Conservation (phyloP, 1,284 basidiomycete genomes). For the Ceratobasidium sp. region DNA sequence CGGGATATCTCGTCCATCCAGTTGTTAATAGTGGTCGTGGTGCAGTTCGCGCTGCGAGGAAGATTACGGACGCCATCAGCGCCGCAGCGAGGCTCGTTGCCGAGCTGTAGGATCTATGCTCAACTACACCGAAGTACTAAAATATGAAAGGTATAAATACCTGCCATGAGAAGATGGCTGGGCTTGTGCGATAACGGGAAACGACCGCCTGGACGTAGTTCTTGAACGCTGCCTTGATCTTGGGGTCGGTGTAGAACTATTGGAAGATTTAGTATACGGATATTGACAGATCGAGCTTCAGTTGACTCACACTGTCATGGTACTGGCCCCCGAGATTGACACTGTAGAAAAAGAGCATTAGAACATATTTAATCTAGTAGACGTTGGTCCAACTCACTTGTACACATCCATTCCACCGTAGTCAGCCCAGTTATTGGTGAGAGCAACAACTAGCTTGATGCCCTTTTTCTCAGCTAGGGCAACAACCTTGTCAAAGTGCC, state of each 20-base stretch:
- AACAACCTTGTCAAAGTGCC: constrained; percentile 53
- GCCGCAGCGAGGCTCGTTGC: constrained; percentile 45
- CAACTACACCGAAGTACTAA: background rate
- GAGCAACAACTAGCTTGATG: constrained; percentile 51
- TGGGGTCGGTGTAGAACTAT: constrained; percentile 44
- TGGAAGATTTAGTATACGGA: background rate
- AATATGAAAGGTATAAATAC: background rate
- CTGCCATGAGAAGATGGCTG: constrained; percentile 46
- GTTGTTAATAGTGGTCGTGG: constrained; percentile 10
- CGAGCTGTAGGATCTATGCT: constrained; percentile 4
- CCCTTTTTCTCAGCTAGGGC: constrained; percentile 50
- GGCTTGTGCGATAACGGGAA: constrained; percentile 47
- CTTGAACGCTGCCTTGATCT: constrained; percentile 46
- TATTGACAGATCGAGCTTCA: background rate
- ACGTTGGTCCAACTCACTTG: background rate
- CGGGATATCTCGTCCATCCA: constrained; percentile 45
- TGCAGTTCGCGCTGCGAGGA: constrained; percentile 43
- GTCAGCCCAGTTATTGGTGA: constrained; percentile 55
- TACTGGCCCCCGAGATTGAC: constrained; percentile 44
- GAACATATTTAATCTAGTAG: background rate
- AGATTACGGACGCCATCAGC: constrained; percentile 43
- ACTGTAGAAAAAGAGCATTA: background rate
- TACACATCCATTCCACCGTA: constrained; percentile 42
- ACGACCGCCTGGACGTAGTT: constrained; percentile 49
- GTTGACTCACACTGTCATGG: constrained; percentile 42